Evolutionary conservation across 768 basidiomycete genomes (phyloP).

Genomic region (Pleurotus tuber-regium): DNA sequence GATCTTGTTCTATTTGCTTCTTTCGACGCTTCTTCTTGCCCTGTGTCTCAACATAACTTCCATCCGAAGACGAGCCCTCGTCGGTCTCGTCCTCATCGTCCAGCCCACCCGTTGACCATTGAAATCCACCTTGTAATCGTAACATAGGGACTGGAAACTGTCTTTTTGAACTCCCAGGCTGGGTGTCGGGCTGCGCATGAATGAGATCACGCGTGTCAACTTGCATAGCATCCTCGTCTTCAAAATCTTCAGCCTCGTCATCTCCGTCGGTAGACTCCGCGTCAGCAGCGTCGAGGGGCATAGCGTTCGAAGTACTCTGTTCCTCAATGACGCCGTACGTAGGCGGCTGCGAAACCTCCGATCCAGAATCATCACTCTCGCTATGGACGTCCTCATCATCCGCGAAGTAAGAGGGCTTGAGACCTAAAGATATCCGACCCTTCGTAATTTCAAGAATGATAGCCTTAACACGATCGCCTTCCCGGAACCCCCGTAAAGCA

Average conservation of each 20-base stretch:
- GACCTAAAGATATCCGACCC: constrained; percentile 78
- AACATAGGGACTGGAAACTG: constrained; percentile 24
- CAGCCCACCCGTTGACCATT: constrained; percentile 55
- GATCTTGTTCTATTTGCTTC: constrained; percentile 73
- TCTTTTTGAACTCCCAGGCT: constrained; percentile 27
- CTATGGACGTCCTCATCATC: constrained; percentile 56
- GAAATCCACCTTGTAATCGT: constrained; percentile 60
- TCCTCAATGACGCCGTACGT: constrained; percentile 29
- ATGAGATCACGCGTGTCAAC: constrained; percentile 43
- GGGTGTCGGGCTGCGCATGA: constrained; percentile 41
- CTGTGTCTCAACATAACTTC: constrained; percentile 44
- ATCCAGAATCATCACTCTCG: constrained; percentile 28
- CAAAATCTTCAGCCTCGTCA: constrained; percentile 23
- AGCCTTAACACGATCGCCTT: constrained; percentile 85
- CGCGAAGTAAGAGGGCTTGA: constrained; percentile 87
- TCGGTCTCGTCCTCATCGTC: constrained; percentile 37
- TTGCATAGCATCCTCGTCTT: constrained; percentile 41
- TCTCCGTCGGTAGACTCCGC: constrained; percentile 16
- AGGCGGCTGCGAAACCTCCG: constrained; percentile 16
- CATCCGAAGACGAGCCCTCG: constrained; percentile 43
- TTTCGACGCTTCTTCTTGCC: constrained; percentile 64
- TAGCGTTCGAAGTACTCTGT: constrained; percentile 12
- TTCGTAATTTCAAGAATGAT: constrained; percentile 70
- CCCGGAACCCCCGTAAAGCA: constrained; percentile 79
- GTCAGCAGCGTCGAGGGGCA: constrained; percentile 24